Conservation (phyloP, 495 filamentous ascomycete species). For the Barbatosphaeria neglecta region DNA sequence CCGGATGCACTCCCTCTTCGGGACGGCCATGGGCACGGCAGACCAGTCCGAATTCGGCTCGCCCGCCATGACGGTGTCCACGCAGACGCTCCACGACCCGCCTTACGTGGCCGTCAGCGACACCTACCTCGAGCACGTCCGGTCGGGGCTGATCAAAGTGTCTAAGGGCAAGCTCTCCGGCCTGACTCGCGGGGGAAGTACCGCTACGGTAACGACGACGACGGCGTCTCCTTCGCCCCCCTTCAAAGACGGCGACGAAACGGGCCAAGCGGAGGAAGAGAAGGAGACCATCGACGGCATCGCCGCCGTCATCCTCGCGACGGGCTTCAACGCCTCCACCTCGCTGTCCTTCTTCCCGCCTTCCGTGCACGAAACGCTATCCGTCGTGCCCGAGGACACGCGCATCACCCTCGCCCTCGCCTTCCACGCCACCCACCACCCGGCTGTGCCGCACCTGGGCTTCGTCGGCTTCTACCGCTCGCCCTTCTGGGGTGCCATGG, state of each 20-base stretch:
- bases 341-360: constrained; percentile 50
- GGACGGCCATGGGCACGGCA: constrained; percentile 40
- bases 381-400: constrained; percentile 39
- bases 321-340: constrained; percentile 55
- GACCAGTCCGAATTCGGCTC: constrained; percentile 48
- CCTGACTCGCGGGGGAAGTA: not conserved
- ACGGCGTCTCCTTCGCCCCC: no score
- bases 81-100: constrained; percentile 26
- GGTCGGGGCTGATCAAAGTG: constrained; percentile 47
- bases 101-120: constrained; percentile 60
- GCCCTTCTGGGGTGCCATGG: constrained; percentile 79
- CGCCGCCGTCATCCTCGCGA: constrained; percentile 59
- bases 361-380: constrained; percentile 42
- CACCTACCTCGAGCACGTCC: constrained; percentile 59
- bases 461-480: constrained; percentile 82
- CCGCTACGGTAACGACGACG: not conserved
- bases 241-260: no score
- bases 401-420: constrained; percentile 60
- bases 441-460: constrained; percentile 49
- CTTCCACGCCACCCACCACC: constrained; percentile 51
- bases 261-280: constrained; percentile 1
- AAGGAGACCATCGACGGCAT: constrained; percentile 43
- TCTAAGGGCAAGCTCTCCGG: constrained; percentile 25
- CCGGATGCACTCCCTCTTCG: constrained; percentile 41
- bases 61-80: constrained; percentile 20